Evolutionary conservation across 495 filamentous ascomycete species (phyloP).

Genomic region (Apodospora peruviana): DNA sequence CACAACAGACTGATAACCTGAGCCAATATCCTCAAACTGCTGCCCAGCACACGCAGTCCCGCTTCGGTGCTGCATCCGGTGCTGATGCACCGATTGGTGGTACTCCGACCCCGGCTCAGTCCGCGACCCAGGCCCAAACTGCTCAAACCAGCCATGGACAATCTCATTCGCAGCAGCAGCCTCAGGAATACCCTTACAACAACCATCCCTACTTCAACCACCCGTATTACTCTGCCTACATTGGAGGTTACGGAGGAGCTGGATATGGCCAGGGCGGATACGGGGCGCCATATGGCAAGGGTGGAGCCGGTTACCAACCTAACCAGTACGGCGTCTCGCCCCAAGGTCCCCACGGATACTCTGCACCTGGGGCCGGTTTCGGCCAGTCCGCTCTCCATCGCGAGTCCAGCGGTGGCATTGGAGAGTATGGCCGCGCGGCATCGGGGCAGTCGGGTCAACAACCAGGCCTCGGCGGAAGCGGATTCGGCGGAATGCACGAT

Average conservation of each 20-base stretch:
- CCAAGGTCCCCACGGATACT: conserved; percentile 66
- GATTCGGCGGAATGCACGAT: conserved; percentile 71
- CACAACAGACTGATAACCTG: conserved; percentile 64
- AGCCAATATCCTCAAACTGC: conserved; percentile 70
- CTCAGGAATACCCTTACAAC: conserved; percentile 60
- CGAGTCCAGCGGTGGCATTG: conserved; percentile 54
- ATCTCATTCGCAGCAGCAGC: conserved; percentile 52
- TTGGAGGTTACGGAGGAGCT: conserved; percentile 63
- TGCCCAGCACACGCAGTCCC: conserved; percentile 32
- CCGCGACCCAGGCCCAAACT: conserved; percentile 31
- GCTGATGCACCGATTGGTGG: conserved; percentile 75
- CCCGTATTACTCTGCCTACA: conserved; percentile 75
- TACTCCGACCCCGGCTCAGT: conserved; percentile 68
- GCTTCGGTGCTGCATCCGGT: conserved; percentile 50
- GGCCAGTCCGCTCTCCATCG: conserved; percentile 63
- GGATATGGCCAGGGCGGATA: conserved; percentile 63
- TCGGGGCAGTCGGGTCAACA: conserved; percentile 67
- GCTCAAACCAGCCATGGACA: conserved; percentile 60
- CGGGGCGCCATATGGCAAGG: conserved; percentile 71
- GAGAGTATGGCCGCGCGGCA: conserved; percentile 71
- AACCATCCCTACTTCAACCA: conserved; percentile 74
- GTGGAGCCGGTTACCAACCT: conserved; percentile 61
- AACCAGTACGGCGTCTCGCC: conserved; percentile 72
- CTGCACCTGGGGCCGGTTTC: conserved; percentile 72
- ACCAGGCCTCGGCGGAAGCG: conserved; percentile 57